Conservation (phyloP, 2,329 filamentous ascomycete species). For the Pseudopyricularia javanii region DNA sequence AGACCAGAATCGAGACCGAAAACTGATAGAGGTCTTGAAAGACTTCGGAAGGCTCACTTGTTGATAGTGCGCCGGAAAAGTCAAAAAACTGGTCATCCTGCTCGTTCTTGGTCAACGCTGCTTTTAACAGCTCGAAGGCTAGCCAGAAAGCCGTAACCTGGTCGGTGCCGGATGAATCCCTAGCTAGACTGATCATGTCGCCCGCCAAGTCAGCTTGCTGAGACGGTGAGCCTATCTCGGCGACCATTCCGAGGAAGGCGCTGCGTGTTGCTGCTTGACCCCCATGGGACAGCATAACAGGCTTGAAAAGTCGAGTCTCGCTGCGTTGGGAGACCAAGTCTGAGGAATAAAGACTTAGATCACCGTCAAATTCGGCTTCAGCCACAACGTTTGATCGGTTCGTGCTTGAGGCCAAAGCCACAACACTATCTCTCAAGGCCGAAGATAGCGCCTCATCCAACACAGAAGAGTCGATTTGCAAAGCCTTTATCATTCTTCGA, state of each 20-base stretch:
- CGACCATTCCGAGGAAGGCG: constrained; percentile 46
- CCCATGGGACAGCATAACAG: constrained; percentile 50
- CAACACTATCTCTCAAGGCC: constrained; percentile 64
- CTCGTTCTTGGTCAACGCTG: constrained; percentile 34
- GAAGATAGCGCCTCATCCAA: constrained; percentile 55
- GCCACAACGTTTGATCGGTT: neutral
- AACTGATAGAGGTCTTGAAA: constrained; percentile 58
- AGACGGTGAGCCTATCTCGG: constrained; percentile 41
- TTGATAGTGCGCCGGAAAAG: constrained; percentile 23
- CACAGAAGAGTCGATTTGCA: constrained; percentile 52
- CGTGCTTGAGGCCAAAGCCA: constrained; percentile 17
- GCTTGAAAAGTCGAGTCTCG: constrained; percentile 32
- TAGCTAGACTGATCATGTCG: constrained; percentile 52
- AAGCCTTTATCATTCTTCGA: constrained; percentile 49
- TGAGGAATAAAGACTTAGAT: constrained; percentile 15
- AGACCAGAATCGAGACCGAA: constrained; percentile 49
- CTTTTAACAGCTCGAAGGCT: constrained; percentile 57
- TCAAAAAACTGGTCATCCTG: constrained; percentile 58
- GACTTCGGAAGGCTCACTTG: constrained; percentile 25
- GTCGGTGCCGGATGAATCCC: constrained; percentile 41
- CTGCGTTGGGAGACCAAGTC: constrained; percentile 11
- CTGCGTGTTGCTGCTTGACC: constrained; percentile 51
- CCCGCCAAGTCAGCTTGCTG: constrained; percentile 48
- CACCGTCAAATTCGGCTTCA: constrained; percentile 18
- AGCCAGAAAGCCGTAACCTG: constrained; percentile 72